Base-by-base conservation (phyloP, 139 green algal species). In the Auxenochlorella pyrenoidosa region DNA sequence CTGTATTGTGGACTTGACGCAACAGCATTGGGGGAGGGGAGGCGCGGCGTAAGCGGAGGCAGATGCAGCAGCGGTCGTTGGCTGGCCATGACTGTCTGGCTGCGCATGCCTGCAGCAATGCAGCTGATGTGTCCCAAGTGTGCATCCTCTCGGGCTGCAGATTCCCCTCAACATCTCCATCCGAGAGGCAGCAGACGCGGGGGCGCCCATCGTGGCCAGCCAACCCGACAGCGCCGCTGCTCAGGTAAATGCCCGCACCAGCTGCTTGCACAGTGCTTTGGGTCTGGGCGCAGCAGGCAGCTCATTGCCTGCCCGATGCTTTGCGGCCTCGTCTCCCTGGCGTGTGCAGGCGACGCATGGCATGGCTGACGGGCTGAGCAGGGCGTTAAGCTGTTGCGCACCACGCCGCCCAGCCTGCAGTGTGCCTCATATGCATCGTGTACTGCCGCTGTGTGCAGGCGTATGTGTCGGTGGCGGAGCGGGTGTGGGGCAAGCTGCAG, bases 151-250 rank as follows among this genome's bases (percentile, higher is more conserved):
- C 36, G n/a, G 26, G 5, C n/a, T 75, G 66, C 91, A 97, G 95
- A 93, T 98, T 34, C 94, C 95, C 0, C 89, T 97, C 21, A 78
- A 94, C 28, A 76, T 87, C 5, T 40, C 43, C 40, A 91, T 98
- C 3, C 78, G 94, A 30, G 82, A 90, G 54, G 86, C 86, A 0
- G 90, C 92, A 19, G 96, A 98, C 71, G 82, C 38, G 28, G 96
- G 96, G 2, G 80, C 82, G 5, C 96, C 96, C 0, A 87, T 98
- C 26, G 93, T 94, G 26, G 87, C 93, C 12, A 88, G 79, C 22
- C 58, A 92, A 1, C 92, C 95, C 0, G 84, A 88, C 71, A 91
- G 88, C 58, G 3, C 75, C 0, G 85, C 84, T 4, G 88, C 86
- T 0, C 47, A 80, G 34, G 79, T 79, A 24, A 34, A 13, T 24